Evolutionary conservation across 2,329 filamentous ascomycete species (phyloP), one percentile per base, ranked within the genome.

Genomic region (Phyllosticta citrichinensis): DNA sequence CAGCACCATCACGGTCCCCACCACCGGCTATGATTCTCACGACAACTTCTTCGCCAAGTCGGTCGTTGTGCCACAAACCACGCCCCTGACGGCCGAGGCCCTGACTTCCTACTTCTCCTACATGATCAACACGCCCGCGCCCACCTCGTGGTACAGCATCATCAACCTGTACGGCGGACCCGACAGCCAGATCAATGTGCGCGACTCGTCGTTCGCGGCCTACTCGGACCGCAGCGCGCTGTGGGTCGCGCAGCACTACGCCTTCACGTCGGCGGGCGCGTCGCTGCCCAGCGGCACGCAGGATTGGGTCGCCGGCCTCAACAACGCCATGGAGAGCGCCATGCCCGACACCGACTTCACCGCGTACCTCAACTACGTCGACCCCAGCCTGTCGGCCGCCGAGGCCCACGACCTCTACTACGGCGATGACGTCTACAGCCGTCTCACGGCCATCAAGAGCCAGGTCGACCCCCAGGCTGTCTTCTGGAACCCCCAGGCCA

Each of bases 301-400:
- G 25, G 58, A 64, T 33, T 77, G 76, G 57, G 68, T 79, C 47
- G 72, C 79, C 40, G 74, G 74, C 57, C 74, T 79, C 67, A 75
- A 77, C 63, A 69, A 73, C 10, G 72, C 69, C 5, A 69, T 77
- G 56, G 72, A 69, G 30, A 66, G 70, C 12, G 68, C 67, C n/a
- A 70, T 76, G 68, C 68, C 70, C 12, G 65, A 72, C 40, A 73
- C 70, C 1, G 65, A 70, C 8, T 80, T 79, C 69, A 79, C 77
- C 19, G 78, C 77, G 62, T 83, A 83, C 64, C 71, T 79, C 64
- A 83, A 83, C 71, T 83, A 83, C 58, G 76, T 80, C 3, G 81
- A 83, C 65, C 75, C 80, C 0, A 74, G 70, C 52, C 71, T 81
- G 62, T 72, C 74, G 66, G 72, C 75, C n/a, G 72, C 72, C 1